phyloP scores from a whole-genome alignment of 148 eudicot genomes.

The Persicaria maculosa region DNA sequence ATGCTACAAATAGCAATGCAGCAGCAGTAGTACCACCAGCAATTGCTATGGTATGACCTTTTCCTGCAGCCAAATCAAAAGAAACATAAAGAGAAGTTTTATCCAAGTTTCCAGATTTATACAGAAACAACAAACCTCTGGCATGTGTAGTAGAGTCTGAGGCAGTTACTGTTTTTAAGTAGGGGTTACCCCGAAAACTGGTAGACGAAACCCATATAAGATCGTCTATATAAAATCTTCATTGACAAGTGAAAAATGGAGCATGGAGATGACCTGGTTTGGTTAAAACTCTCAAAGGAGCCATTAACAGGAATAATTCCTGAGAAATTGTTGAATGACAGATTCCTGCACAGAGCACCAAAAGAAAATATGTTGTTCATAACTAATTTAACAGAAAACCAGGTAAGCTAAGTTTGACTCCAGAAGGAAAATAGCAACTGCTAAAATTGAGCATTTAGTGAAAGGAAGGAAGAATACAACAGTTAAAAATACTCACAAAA shows the following conservation, averaged over 20 bases:
- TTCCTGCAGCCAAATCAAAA: neutral
- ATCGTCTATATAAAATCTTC: neutral
- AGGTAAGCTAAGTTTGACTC: too few species aligned
- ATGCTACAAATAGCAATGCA: conserved; percentile 44
- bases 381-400: neutral
- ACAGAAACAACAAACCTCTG: neutral
- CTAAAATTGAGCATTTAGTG: neutral
- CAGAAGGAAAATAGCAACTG: neutral
- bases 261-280: conserved; percentile 52
- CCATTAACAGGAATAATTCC: conserved; percentile 68
- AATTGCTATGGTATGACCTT: neutral
- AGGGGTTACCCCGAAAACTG: conserved; percentile 58
- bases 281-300: conserved; percentile 69
- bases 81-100: neutral
- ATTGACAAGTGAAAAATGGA: neutral
- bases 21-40: conserved; percentile 8
- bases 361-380: neutral
- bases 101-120: neutral
- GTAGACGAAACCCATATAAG: conserved; percentile 4
- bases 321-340: conserved; percentile 49
- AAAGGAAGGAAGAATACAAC: neutral
- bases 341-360: conserved; percentile 42
- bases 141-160: neutral
- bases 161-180: conserved; percentile 22
- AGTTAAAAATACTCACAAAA: conserved; percentile 49